These are phyloP conservation scores for Anthracocystis panici-leucophaei DNA, from an alignment of 1,284 basidiomycete genomes.

Conservation along the genomic window DNA sequence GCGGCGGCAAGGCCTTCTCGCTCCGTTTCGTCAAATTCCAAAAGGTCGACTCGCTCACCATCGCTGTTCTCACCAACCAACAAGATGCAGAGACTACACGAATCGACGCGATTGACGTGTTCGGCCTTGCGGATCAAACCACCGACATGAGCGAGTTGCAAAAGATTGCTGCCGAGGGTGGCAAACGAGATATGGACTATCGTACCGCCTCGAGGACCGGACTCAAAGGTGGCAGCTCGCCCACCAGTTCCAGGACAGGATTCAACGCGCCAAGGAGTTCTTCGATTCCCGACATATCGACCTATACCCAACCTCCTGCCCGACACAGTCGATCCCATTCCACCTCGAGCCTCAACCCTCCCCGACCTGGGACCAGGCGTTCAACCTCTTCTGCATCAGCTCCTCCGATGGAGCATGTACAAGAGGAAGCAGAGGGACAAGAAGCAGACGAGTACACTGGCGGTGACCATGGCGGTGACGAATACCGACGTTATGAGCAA, in stretches of 20 bases:
- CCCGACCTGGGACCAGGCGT: slow-evolving; percentile 23
- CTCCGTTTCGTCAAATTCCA: slow-evolving; percentile 84
- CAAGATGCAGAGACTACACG: slow-evolving; percentile 80
- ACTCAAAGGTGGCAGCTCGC: slow-evolving; percentile 76
- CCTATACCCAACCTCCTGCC: slow-evolving; percentile 23
- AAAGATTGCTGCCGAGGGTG: slow-evolving; percentile 52
- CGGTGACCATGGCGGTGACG: background rate
- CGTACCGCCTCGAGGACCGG: slow-evolving; percentile 30
- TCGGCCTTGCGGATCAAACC: slow-evolving; percentile 77
- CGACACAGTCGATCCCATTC: slow-evolving; percentile 40
- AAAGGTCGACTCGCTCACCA: slow-evolving; percentile 75
- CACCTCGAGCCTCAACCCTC: slow-evolving; percentile 33
- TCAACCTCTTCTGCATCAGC: slow-evolving; percentile 25
- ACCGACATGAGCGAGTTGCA: slow-evolving; percentile 68
- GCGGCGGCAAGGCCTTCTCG: slow-evolving; percentile 74
- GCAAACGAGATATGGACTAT: slow-evolving; percentile 12
- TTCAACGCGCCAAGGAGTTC: slow-evolving; percentile 29
- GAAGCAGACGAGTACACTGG: slow-evolving; percentile 9
- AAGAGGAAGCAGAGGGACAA: slow-evolving; percentile 41
- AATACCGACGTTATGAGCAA: slow-evolving; percentile 6
- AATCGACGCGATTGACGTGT: slow-evolving; percentile 81
- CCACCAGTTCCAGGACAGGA: background rate
- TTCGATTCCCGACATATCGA: slow-evolving; percentile 38
- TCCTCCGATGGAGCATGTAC: slow-evolving; percentile 38
- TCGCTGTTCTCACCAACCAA: slow-evolving; percentile 83